Base-by-base conservation (phyloP, 495 filamentous ascomycete species). In the Penicillium daleae region DNA sequence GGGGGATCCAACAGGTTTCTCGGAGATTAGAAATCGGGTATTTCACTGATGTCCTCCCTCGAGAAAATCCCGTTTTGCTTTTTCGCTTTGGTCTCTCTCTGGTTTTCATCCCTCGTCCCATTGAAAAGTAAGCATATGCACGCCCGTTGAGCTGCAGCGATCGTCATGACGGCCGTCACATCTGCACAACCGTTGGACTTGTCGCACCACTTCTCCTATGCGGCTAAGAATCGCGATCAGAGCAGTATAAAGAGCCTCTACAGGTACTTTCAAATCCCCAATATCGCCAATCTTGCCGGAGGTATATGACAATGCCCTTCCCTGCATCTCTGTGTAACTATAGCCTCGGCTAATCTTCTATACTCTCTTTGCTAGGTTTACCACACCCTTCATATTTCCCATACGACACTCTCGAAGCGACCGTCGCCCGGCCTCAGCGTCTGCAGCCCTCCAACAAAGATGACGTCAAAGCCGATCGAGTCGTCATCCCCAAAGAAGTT, bases 361-460 rank as follows among this genome's bases (percentile, higher is more conserved):
- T 37, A 40, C 19, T 29, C n/a, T 9, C 35, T 3, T 24, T 21
- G 19, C 55, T 51, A 93, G 90, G 91, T 53, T 83, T 96, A 15
- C 93, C 93, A 22, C 89, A 92, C 73, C 75, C 85, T 15, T 83
- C 83, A 33, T 91, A 91, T 75, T 97, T 97, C 70, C 93, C 93
- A 17, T 97, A 90, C 73, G 92, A 97, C 60, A 96, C 92, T 0
- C 86, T 97, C 29, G 91, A 94, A 73, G 90, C 92, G n/a, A 84
- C 88, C 60, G 82, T 86, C 56, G 91, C 92, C 12, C 84, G 83
- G 27, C 86, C 92, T 10, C 76, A 88, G 21, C 86, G 93, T 67
- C 93, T 89, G 76, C 81, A 84, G n/a, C 87, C 87, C 0, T 86
- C 87, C 31, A 84, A 84, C 15, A 86, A 88, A 65, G 40, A 63